Evolutionary conservation across 768 basidiomycete genomes (phyloP), one percentile per base, ranked within the genome.

Genomic region (Cytidiella melzeri): DNA sequence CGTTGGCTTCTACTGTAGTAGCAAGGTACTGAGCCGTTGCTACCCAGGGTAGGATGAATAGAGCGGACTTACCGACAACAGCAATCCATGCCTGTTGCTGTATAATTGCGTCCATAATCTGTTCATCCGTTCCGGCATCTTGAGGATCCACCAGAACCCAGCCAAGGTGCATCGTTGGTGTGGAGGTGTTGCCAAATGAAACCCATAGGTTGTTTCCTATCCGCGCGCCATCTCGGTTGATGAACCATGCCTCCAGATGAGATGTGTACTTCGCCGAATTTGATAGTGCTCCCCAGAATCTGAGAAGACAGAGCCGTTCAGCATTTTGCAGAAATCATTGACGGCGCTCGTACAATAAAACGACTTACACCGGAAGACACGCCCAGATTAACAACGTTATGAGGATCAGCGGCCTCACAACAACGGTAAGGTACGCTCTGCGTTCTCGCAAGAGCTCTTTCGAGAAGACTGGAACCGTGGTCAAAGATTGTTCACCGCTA

Each of bases 41-140:
- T 19, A 28, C 21, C 21, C 3, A 2, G 19, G 38, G 28, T 21
- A 18, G 34, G 12, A 5, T n/a, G 20, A 39, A 7, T 38, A 21
- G 50, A 24, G 36, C 24, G 12, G 19, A 58, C 68, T 47, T 45
- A 69, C 68, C 61, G 41, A 73, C 69, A 5, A 76, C 63, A 3
- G 69, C 69, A 5, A 67, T 67, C 74, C 74, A 76, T 1, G 61
- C 61, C 3, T 63, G 58, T 41, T 74, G 68, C 18, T 73, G 54
- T 3, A 71, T 52, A 3, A 76, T 55, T 27, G 64, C 62, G 6
- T 65, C 13, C 11, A 58, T 62, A 37, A 75, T 58, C 36, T 59
- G 58, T 3, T 62, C 53, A 42, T 66, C 55, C 13, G 57, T 60
- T 0, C 66, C 59, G n/a, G 59, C 55, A 13, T 50, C 48, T 36